These are phyloP conservation scores for Poronia punctata DNA, from an alignment of 495 filamentous ascomycete genomes.

Conservation along the genomic window DNA sequence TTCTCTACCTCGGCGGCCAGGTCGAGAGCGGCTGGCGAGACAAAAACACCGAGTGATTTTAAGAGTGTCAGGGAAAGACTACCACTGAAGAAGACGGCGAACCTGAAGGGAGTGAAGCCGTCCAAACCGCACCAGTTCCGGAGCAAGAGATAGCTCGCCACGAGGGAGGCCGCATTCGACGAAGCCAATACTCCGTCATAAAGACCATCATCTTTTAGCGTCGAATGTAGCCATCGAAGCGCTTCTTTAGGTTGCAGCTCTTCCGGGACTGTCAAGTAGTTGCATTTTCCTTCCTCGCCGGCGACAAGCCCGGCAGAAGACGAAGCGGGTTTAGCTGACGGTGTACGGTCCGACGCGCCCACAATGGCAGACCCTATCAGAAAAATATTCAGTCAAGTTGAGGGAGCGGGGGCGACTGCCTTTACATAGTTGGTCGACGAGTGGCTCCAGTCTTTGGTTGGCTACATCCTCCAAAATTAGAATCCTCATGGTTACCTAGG, in stretches of 20 bases:
- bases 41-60: constrained; percentile 42
- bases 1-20: constrained; percentile 26
- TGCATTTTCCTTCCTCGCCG: constrained; percentile 16
- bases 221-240: constrained; percentile 39
- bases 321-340: too few species aligned
- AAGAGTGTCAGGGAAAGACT: constrained; percentile 43
- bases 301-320: too few species aligned
- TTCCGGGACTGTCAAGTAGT: constrained; percentile 36
- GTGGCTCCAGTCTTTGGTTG: too few species aligned
- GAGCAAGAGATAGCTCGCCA: constrained; percentile 39
- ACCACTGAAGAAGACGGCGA: constrained; percentile 55
- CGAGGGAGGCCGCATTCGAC: constrained; percentile 51
- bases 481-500: too few species aligned
- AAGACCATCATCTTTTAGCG: constrained; percentile 44
- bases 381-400: too few species aligned
- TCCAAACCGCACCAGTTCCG: constrained; percentile 26
- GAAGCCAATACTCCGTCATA: constrained; percentile 57
- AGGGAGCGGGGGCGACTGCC: too few species aligned
- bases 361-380: too few species aligned
- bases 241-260: constrained; percentile 32
- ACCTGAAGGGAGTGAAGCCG: constrained; percentile 44
- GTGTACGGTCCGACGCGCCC: too few species aligned
- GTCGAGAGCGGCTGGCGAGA: constrained; percentile 36
- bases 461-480: too few species aligned
- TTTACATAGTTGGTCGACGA: too few species aligned